phyloP scores from a whole-genome alignment of 805 yeast genomes.

The Candida hungchunana region DNA sequence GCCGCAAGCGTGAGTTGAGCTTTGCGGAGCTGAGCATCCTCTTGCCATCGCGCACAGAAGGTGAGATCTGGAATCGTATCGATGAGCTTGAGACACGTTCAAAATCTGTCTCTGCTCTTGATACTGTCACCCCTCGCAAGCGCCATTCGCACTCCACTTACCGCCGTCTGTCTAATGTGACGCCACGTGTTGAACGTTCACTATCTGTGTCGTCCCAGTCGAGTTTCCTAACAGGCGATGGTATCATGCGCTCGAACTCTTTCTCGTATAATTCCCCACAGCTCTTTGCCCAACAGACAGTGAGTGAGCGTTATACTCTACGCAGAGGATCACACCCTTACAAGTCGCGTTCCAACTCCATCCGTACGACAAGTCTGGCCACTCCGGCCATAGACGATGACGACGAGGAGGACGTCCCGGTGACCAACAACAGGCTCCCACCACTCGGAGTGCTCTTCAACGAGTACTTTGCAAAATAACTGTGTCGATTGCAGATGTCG shows the following conservation, averaged over 20 bases:
- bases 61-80: slow-evolving; percentile 66
- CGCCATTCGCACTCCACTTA: slow-evolving; percentile 12
- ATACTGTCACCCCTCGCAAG: slow-evolving; percentile 10
- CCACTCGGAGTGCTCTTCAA: slow-evolving; percentile 20
- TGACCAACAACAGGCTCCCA: slow-evolving; percentile 12
- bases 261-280: slow-evolving; percentile 13
- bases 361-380: slow-evolving; percentile 7
- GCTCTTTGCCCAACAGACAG: slow-evolving; percentile 11
- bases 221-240: slow-evolving; percentile 4
- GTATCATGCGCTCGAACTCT: slow-evolving; percentile 8
- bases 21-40: slow-evolving; percentile 71
- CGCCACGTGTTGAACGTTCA: too few species aligned
- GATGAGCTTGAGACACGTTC: slow-evolving; percentile 35
- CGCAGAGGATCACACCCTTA: slow-evolving; percentile 9
- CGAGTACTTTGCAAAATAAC: slow-evolving; percentile 17
- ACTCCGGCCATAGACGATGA: slow-evolving; percentile 12
- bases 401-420: slow-evolving; percentile 14
- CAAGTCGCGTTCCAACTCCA: slow-evolving; percentile 13
- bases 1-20: slow-evolving; percentile 54
- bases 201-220: slow-evolving; percentile 13
- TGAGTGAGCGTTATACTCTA: slow-evolving; percentile 11
- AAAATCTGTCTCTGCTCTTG: slow-evolving; percentile 2
- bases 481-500: too few species aligned
- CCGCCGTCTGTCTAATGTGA: slow-evolving; percentile 6
- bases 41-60: slow-evolving; percentile 67